Percentiles rank a stretch among this genome's conserved stretches.
Conservation (phyloP, 306 rosid genomes). For the Ziziphus jujuba region DNA sequence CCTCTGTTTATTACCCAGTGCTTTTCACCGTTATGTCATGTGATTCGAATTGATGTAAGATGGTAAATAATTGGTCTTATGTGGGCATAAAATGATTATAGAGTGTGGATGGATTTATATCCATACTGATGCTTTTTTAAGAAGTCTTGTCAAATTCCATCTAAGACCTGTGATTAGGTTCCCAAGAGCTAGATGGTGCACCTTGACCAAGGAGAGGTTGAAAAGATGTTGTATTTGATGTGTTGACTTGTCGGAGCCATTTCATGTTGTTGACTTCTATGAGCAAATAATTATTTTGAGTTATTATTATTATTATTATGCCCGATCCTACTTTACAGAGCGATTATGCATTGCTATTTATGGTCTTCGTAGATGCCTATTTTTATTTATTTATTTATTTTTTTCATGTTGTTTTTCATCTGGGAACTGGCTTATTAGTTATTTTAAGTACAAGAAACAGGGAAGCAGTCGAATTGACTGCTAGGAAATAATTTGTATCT, state of each 20-base stretch:
- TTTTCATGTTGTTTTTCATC: neutral
- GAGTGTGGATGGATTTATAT: neutral
- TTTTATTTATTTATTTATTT: no score
- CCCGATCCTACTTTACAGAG: no score
- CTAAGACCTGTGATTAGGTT: neutral
- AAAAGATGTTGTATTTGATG: neutral
- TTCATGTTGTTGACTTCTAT: neutral
- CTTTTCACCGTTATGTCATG: neutral
- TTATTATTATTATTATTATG: no score
- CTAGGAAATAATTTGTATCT: slow-evolving; percentile 31
- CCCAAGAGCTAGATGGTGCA: neutral
- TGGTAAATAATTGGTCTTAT: neutral
- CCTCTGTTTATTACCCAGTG: neutral
- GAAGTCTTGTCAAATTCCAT: neutral
- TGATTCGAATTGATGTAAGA: neutral
- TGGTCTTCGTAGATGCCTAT: no score
- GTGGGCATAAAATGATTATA: no score
- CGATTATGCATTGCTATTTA: no score
- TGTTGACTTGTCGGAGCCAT: neutral
- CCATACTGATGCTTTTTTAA: neutral
- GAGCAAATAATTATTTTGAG: neutral
- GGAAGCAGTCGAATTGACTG: slow-evolving; percentile 6
- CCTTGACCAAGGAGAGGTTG: neutral
- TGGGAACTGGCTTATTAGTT: slow-evolving; percentile 1
- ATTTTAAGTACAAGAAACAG: slow-evolving; percentile 1